A percentile compares a stretch with the other conserved stretches of the same genome.
Conservation (phyloP, 2,329 filamentous ascomycete genomes). For the Talaromyces atroroseus region DNA sequence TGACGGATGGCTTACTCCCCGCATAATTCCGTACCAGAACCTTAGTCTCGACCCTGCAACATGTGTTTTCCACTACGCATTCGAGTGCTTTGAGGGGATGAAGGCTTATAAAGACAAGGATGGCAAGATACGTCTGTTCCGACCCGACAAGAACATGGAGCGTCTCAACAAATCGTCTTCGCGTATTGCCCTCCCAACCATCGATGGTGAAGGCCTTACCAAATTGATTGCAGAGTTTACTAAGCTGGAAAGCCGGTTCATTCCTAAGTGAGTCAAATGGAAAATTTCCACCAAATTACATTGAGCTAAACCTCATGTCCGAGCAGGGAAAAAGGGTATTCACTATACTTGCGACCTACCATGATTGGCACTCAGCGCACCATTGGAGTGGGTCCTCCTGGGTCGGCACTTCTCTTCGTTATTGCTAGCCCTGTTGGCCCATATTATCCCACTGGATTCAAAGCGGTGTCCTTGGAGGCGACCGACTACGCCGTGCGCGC, state of each 20-base stretch:
- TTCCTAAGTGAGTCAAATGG: conserved; percentile 58
- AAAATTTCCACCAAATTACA: background rate
- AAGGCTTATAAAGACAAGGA: conserved; percentile 92
- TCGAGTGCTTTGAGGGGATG: conserved; percentile 98
- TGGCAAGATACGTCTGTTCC: conserved; percentile 78
- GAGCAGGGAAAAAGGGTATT: conserved; percentile 67
- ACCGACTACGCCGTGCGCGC: conserved; percentile 95
- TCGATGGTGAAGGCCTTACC: conserved; percentile 67
- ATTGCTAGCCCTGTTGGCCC: conserved; percentile 96
- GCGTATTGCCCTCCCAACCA: conserved; percentile 87
- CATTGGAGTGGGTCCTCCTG: conserved; percentile 85
- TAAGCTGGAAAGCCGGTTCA: conserved; percentile 80
- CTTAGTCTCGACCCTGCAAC: conserved; percentile 92
- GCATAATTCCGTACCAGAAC: conserved; percentile 92
- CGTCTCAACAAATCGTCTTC: conserved; percentile 86
- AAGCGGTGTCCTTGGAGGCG: conserved; percentile 89
- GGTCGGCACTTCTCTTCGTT: conserved; percentile 84
- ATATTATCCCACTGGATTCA: conserved; percentile 98
- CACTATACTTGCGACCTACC: conserved; percentile 88
- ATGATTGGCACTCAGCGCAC: conserved; percentile 97
- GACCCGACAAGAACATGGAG: conserved; percentile 93
- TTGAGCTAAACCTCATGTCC: background rate
- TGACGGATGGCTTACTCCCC: conserved; percentile 75
- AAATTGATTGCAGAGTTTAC: conserved; percentile 76
- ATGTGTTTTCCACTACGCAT: conserved; percentile 98